Base-by-base conservation (phyloP, 768 basidiomycete species). In the Boletus vermiculosoides region DNA sequence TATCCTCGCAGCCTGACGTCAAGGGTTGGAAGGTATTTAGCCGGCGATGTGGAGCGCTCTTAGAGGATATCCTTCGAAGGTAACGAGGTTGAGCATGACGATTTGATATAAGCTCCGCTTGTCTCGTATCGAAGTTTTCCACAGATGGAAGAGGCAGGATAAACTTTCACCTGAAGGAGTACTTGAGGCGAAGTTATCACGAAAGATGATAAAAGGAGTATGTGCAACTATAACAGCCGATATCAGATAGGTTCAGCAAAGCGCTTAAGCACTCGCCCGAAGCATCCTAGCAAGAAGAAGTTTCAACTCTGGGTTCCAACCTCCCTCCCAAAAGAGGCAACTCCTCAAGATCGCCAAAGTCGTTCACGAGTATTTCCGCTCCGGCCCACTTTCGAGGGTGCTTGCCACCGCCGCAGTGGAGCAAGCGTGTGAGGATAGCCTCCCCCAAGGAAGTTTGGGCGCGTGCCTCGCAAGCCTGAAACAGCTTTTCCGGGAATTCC, bases 1-100 rank as follows among this genome's bases (percentile, higher is more conserved):
- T 44, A 45, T 40, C n/a, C 10, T 31, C 28, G 25, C 30, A 39
- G 23, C 28, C 51, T 72, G 69, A 71, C 69, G 66, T 72, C 69
- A 72, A 71, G 68, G 69, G 69, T 54, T 18, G 28, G 50, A 48
- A 47, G 36, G 30, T 45, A 36, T 40, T 56, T 53, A 55, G 34
- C 44, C 42, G 51, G 23, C 18, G 15, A 30, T 18, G 48, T 15
- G 56, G 56, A 48, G 47, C 45, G 22, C 36, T n/a, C 37, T 50
- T 30, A n/a, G 44, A 46, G 12, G 20, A 23, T 11, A 20, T 22
- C 12, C 53, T 55, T 50, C 5, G 39, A 48, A n/a, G 23, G 56
- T 59, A 56, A 57, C 59, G 52, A 52, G 48, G 57, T 13, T 22
- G 41, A 56, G 47, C 11, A 5, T 18, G 18, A 31, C 50, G 52